phyloP scores from a whole-genome alignment of 176 grass and related monocot genomes.

The Guadua angustifolia region DNA sequence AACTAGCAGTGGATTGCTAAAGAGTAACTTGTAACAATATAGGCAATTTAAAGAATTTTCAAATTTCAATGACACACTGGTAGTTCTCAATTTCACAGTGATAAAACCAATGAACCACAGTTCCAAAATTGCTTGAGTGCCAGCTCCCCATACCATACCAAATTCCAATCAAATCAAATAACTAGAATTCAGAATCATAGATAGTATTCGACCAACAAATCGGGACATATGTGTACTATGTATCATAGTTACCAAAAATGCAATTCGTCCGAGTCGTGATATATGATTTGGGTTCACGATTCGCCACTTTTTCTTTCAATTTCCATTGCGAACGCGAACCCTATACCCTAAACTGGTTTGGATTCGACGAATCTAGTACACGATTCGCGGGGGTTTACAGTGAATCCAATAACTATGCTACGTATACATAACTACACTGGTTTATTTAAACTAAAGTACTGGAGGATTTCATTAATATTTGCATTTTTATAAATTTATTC shows the following conservation, averaged over 20 bases:
- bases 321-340: too few species aligned
- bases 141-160: neutral
- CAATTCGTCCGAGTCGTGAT: too few species aligned
- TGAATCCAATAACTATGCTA: too few species aligned
- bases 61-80: neutral
- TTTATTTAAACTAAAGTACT: conserved; percentile 13
- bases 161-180: neutral
- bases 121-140: neutral
- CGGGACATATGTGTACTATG: neutral
- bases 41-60: conserved; percentile 21
- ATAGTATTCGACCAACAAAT: conserved; percentile 17
- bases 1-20: neutral
- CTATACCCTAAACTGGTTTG: too few species aligned
- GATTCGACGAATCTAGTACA: too few species aligned
- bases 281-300: too few species aligned
- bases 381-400: too few species aligned
- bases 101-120: neutral
- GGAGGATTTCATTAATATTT: conserved; percentile 20
- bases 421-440: conserved; percentile 7
- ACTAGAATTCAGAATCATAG: conserved; percentile 2
- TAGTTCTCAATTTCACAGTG: conserved; percentile 15
- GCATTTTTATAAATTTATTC: neutral
- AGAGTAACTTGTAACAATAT: neutral
- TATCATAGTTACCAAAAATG: too few species aligned
- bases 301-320: too few species aligned